These are phyloP conservation scores for Teunomyces funiuensis DNA, from an alignment of 805 yeast genomes.

Conservation along the genomic window DNA sequence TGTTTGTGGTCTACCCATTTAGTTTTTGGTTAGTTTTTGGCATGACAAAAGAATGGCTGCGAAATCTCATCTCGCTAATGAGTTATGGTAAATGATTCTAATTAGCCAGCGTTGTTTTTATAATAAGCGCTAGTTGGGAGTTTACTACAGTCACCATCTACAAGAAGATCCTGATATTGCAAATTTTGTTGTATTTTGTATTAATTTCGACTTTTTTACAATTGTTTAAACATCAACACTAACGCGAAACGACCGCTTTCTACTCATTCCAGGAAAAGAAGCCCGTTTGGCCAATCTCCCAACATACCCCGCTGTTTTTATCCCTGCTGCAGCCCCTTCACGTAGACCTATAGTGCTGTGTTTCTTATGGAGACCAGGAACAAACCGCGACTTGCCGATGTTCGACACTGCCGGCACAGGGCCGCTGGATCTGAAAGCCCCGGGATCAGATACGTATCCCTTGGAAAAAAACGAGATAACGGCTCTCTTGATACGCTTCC, in stretches of 20 bases:
- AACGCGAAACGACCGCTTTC: not conserved
- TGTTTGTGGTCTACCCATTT: not conserved
- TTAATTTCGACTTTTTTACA: no score
- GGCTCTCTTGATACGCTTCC: conserved; percentile 31
- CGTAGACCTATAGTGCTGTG: conserved; percentile 13
- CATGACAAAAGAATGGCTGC: not conserved
- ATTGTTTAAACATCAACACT: not conserved
- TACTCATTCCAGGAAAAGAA: conserved; percentile 16
- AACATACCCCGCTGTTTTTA: conserved; percentile 16
- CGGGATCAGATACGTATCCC: conserved; percentile 28
- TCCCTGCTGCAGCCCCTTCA: conserved; percentile 19
- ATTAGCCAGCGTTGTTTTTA: no score
- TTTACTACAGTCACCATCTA: no score
- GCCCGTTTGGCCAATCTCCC: conserved; percentile 22
- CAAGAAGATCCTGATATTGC: no score
- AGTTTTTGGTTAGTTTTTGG: not conserved
- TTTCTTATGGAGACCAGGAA: conserved; percentile 16
- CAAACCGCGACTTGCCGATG: conserved; percentile 24
- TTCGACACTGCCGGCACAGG: conserved; percentile 18
- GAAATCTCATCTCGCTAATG: no score
- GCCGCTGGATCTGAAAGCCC: conserved; percentile 14
- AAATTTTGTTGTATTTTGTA: no score
- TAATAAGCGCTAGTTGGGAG: no score
- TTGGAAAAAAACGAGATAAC: conserved; percentile 25
- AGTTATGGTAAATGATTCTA: no score